A percentile compares a stretch with the other conserved stretches of the same genome.
Evolutionary conservation across 306 rosid genomes (phyloP).

Genomic region (Pterocarpus macrocarpus): DNA sequence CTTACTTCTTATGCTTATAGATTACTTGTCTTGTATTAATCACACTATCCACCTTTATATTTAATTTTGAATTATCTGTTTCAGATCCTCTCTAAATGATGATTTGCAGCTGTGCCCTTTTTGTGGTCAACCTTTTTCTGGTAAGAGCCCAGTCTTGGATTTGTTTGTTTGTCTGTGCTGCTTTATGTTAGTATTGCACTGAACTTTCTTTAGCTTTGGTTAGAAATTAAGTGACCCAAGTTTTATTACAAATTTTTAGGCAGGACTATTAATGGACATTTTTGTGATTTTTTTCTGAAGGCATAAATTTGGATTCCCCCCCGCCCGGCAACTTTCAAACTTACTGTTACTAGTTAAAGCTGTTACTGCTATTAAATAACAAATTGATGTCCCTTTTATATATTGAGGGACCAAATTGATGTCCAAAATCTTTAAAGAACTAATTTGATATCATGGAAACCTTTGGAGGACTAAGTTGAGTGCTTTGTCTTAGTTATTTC

Average conservation of each 20-base stretch:
- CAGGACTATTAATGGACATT: neutral
- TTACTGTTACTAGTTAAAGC: neutral
- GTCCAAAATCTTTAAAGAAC: too few relatives aligned
- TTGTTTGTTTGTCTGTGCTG: slow-evolving; percentile 1
- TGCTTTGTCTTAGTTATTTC: neutral
- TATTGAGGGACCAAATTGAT: too few relatives aligned
- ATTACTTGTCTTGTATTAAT: slow-evolving; percentile 35
- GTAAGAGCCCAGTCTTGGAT: slow-evolving; percentile 48
- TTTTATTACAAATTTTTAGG: neutral
- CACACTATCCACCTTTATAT: neutral
- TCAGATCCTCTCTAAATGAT: slow-evolving; percentile 82
- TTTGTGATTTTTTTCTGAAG: neutral
- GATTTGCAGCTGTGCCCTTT: slow-evolving; percentile 91
- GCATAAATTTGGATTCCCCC: neutral
- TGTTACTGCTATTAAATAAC: neutral
- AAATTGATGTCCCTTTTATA: too few relatives aligned
- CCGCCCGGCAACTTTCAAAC: neutral
- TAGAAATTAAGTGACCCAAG: slow-evolving; percentile 10
- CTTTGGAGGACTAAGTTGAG: too few relatives aligned
- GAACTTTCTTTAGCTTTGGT: slow-evolving; percentile 13
- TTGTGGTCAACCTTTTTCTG: slow-evolving; percentile 93
- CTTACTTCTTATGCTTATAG: slow-evolving; percentile 22
- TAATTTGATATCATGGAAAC: too few relatives aligned
- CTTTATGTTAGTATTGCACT: slow-evolving; percentile 5
- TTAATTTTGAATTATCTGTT: slow-evolving; percentile 33